These are phyloP conservation scores for Agrocybe praecox DNA, from an alignment of 768 basidiomycete species.

Conservation along the genomic window DNA sequence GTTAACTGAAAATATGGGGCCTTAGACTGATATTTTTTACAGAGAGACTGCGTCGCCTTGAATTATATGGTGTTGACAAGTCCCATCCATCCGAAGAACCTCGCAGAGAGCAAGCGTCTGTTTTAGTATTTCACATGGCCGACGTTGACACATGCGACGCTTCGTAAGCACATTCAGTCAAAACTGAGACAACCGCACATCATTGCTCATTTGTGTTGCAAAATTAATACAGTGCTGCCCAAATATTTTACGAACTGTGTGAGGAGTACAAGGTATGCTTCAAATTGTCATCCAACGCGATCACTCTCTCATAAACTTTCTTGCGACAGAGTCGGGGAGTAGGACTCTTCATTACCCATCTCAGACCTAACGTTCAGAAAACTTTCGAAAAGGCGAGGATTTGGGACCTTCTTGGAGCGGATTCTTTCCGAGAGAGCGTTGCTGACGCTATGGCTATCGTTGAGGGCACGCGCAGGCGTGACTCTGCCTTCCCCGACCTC, in stretches of 20 bases:
- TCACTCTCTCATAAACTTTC: not conserved
- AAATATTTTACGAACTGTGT: conserved; percentile 79
- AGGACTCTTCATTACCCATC: conserved; percentile 53
- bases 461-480: conserved; percentile 25
- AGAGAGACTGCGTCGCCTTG: conserved; percentile 84
- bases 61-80: conserved; percentile 80
- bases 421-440: conserved; percentile 52
- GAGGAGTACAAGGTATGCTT: conserved; percentile 71
- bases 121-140: conserved; percentile 90
- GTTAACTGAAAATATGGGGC: not conserved
- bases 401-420: conserved; percentile 45
- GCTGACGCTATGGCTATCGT: conserved; percentile 52
- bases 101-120: conserved; percentile 68
- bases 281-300: not conserved
- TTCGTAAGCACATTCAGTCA: conserved; percentile 53
- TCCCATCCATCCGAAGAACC: conserved; percentile 92
- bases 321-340: conserved; percentile 48
- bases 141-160: conserved; percentile 93
- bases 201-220: not conserved
- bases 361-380: conserved; percentile 38
- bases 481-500: conserved; percentile 10
- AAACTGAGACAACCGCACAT: no score
- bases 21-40: not conserved
- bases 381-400: conserved; percentile 55
- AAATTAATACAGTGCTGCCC: conserved; percentile 61